Evolutionary conservation across 2,329 filamentous ascomycete species (phyloP).

Genomic region (Talaromyces sp.): DNA sequence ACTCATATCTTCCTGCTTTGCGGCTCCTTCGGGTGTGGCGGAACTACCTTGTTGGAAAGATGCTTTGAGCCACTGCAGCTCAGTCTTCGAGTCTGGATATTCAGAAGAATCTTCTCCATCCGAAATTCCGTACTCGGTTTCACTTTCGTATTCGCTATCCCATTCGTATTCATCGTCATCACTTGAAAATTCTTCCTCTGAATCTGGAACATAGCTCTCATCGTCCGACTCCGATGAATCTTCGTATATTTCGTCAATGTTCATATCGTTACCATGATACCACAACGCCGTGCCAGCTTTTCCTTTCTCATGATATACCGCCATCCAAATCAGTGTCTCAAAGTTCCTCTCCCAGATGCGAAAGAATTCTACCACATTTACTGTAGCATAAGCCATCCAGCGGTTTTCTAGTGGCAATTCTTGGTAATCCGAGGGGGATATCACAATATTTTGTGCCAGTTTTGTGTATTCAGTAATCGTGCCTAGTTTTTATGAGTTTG

Average conservation of each 20-base stretch:
- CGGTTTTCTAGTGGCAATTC: slow-evolving; percentile 4
- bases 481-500: not conserved
- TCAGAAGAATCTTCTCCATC: not conserved
- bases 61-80: not conserved
- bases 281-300: not conserved
- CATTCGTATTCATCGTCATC: slow-evolving; percentile 10
- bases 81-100: not conserved
- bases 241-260: not conserved
- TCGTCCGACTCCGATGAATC: slow-evolving; percentile 7
- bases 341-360: slow-evolving; percentile 1
- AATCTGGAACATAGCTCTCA: slow-evolving; percentile 7
- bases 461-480: slow-evolving; percentile 8
- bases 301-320: not conserved
- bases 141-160: slow-evolving; percentile 10
- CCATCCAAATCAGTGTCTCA: slow-evolving; percentile 4
- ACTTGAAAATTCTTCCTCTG: not conserved
- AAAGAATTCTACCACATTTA: not conserved
- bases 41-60: not conserved
- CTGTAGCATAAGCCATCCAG: slow-evolving; percentile 8
- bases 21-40: not conserved
- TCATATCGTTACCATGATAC: not conserved
- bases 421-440: not conserved
- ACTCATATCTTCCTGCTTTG: not conserved
- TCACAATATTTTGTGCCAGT: not conserved
- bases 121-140: not conserved